Conservation (phyloP, 2,329 filamentous ascomycete genomes). For the Xylaria sp. region DNA sequence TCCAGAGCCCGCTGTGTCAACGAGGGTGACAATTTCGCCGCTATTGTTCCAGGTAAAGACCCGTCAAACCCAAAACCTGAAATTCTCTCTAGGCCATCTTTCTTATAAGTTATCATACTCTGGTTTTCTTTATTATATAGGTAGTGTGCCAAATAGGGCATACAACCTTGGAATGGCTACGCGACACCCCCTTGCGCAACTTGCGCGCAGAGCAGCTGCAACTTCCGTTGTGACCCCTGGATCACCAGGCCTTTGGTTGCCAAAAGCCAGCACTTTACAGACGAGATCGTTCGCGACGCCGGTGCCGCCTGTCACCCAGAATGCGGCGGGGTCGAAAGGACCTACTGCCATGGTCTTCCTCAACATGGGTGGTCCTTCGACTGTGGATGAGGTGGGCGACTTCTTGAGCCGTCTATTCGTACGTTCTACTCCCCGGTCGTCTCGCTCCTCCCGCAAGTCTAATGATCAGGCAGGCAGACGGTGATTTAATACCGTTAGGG, state of each 20-base stretch:
- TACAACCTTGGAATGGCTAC: conserved; percentile 47
- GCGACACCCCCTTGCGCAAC: conserved; percentile 42
- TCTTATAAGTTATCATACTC: not conserved
- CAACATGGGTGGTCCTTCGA: conserved; percentile 97
- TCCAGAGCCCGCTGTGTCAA: too few relatives aligned
- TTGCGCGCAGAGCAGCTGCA: conserved; percentile 39
- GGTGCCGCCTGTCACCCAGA: conserved; percentile 78
- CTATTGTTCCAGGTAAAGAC: not conserved
- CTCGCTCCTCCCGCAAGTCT: conserved; percentile 12
- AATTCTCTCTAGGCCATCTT: not conserved
- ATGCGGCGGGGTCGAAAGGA: conserved; percentile 70
- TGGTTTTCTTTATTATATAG: not conserved
- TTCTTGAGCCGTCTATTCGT: conserved; percentile 94
- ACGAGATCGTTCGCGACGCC: conserved; percentile 59
- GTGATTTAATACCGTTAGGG: conserved; percentile 92
- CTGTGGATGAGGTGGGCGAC: conserved; percentile 81
- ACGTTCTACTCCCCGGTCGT: conserved; percentile 39
- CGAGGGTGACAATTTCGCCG: conserved; percentile 7
- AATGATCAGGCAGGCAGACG: conserved; percentile 69
- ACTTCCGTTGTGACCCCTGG: conserved; percentile 31
- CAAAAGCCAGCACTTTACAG: conserved; percentile 38
- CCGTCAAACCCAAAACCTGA: not conserved
- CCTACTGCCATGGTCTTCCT: conserved; percentile 98
- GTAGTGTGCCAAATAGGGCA: not conserved
- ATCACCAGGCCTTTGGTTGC: conserved; percentile 26